Evolutionary conservation across 2,329 filamentous ascomycete genomes (phyloP), one percentile per base, ranked within the genome.

Genomic region (Teratosphaeria gauchensis): DNA sequence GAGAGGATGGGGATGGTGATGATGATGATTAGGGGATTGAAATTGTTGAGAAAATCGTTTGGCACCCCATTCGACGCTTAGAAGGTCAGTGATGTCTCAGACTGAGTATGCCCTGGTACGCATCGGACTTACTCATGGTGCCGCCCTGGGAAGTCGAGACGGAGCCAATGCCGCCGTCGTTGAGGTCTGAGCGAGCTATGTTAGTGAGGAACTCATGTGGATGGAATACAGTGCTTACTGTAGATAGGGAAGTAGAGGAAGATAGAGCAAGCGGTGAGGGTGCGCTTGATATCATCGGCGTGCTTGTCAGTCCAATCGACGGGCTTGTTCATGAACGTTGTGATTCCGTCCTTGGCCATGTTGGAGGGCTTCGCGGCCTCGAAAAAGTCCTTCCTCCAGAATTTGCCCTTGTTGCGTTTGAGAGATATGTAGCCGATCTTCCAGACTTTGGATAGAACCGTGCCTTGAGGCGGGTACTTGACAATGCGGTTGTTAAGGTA

Each of bases 221-320:
- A n/a, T n/a, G n/a, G n/a, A n/a, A n/a, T n/a, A n/a, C n/a, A n/a
- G n/a, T n/a, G n/a, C 42, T 48, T 48, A 48, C 42, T 69, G 24
- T 28, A 28, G 24, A 28, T 28, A 0, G 76, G 76, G 21, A 52
- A 74, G 77, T 66, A 75, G 77, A 35, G 74, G 58, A 89, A 89
- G 56, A 89, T 84, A 64, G 84, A 82, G 76, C 86, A 90, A 21
- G 87, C 87, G 69, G 77, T 65, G 24, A 84, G 69, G 1, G 81
- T 81, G 21, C 84, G 83, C 74, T 85, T 85, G 53, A 90, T 76
- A 67, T 90, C 87, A 2, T 88, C 85, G 46, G 90, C 77, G 63
- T 89, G 89, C 64, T 80, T 78, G 65, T 89, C 85, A 55, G 86
- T 80, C 84, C 86, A 90, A 0, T 77, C 55, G 12, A 65, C 58